Base-by-base conservation (phyloP, 2,329 filamentous ascomycete species). In the Ambrosiella xylebori region DNA sequence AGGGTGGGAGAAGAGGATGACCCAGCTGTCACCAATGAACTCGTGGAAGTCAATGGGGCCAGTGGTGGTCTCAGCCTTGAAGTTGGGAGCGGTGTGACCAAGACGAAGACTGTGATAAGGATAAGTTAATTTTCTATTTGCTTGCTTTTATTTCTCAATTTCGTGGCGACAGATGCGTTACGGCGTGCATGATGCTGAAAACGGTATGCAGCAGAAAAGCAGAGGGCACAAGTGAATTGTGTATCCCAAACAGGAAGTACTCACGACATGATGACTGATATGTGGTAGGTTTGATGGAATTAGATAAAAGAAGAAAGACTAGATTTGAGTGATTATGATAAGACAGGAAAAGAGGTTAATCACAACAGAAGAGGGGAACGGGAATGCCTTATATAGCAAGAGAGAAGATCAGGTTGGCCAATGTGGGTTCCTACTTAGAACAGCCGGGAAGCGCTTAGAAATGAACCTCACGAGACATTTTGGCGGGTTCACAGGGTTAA, bases 41-140 rank as follows among this genome's bases (percentile, higher is more conserved):
- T 88, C 77, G 71, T 90, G 85, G 76, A 91, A 89, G 73, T 88
- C 81, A 66, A 91, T 87, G 63, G 82, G 78, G 65, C 86, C 85
- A 65, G 79, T 74, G 61, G 86, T 91, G 62, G 86, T 90, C 64
- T 90, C 82, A 66, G 86, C 86, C 73, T 85, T 73, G 78, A 93
- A 93, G 77, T 90, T 89, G 66, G 86, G 86, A 64, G 87, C 86
- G 59, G 74, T 71, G 64, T 74, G 74, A 70, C 82, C 82, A 66
- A 86, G 75, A 64, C 82, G 82, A 66, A 85, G 78, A 63, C 47
- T 61, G 35, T 11, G n/a, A 17, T 9, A 19, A 6, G 15, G 15
- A 36, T 27, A 27, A 27, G 27, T 27, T 27, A 27, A 27, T 27
- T 27, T 27, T 27, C 27, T 27, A 27, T 27, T 27, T 27, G 27